Evolutionary conservation across 2,329 filamentous ascomycete species (phyloP).

Genomic region (Neofusicoccum laricinum): DNA sequence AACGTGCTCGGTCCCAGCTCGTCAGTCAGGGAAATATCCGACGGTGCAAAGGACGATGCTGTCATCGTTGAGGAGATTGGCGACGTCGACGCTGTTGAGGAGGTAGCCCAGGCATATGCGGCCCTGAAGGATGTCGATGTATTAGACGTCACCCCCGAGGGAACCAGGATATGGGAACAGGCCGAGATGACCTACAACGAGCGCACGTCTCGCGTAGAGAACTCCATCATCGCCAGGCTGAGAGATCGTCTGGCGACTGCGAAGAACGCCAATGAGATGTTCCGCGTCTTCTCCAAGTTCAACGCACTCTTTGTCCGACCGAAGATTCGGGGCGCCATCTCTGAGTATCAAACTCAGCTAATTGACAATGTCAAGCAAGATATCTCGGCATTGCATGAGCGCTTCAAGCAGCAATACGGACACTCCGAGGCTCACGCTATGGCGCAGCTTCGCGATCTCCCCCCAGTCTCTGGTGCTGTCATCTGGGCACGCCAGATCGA

Average conservation of each 20-base stretch:
- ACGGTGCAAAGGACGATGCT: constrained; percentile 38
- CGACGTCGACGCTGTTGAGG: constrained; percentile 93
- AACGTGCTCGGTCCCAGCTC: constrained; percentile 77
- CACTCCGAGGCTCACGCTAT: constrained; percentile 97
- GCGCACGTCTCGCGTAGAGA: constrained; percentile 93
- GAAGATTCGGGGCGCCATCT: constrained; percentile 98
- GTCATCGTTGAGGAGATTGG: constrained; percentile 90
- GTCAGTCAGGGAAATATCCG: constrained; percentile 33
- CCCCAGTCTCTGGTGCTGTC: constrained; percentile 93
- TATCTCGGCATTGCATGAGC: constrained; percentile 87
- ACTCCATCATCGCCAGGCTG: constrained; percentile 94
- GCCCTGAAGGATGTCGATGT: constrained; percentile 93
- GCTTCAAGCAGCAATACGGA: constrained; percentile 98
- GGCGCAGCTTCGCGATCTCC: constrained; percentile 93
- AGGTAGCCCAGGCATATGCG: constrained; percentile 92
- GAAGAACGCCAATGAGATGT: constrained; percentile 99
- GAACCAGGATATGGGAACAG: constrained; percentile 87
- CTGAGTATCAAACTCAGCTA: constrained; percentile 95
- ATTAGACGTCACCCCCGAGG: constrained; percentile 84
- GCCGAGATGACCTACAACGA: constrained; percentile 97
- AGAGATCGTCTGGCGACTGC: constrained; percentile 91
- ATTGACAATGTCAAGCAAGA: constrained; percentile 98
- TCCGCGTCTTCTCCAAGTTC: constrained; percentile 99
- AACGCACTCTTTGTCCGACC: constrained; percentile 97
- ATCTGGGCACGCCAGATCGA: constrained; percentile 98